Percentiles rank a stretch among this genome's conserved stretches.
phyloP scores from a whole-genome alignment of 2,329 filamentous ascomycete species.

The Zasmidium angulare region DNA sequence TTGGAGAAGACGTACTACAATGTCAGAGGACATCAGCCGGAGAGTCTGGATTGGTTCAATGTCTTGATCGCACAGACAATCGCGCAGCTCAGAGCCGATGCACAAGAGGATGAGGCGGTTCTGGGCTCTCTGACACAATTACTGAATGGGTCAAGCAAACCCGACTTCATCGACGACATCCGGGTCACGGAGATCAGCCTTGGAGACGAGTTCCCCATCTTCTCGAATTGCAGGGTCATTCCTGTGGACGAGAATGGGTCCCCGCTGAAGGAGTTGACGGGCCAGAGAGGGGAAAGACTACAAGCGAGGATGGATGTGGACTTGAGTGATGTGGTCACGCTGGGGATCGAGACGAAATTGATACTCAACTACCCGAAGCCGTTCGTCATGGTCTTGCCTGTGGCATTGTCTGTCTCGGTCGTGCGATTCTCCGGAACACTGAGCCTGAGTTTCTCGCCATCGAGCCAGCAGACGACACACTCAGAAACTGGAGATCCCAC shows the following conservation, averaged over 20 bases:
- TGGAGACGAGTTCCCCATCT: conserved; percentile 96
- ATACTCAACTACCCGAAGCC: conserved; percentile 93
- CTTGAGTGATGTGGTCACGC: conserved; percentile 89
- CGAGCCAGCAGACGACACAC: conserved; percentile 38
- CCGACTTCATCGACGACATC: conserved; percentile 91
- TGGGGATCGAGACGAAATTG: conserved; percentile 91
- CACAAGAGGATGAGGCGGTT: conserved; percentile 87
- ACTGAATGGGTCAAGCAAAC: conserved; percentile 79
- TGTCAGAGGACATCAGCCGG: conserved; percentile 89
- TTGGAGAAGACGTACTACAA: conserved; percentile 98
- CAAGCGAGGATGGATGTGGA: conserved; percentile 98
- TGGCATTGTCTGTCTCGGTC: conserved; percentile 86
- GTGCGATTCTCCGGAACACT: conserved; percentile 93
- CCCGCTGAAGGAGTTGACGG: conserved; percentile 46
- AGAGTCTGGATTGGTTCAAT: conserved; percentile 98
- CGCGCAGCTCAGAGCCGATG: conserved; percentile 89
- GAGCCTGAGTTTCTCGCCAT: conserved; percentile 88
- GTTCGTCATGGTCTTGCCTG: conserved; percentile 82
- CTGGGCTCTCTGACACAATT: conserved; percentile 79
- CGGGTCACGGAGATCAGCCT: conserved; percentile 89
- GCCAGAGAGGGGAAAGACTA: conserved; percentile 65
- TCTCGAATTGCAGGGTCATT: conserved; percentile 96
- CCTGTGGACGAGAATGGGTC: conserved; percentile 78
- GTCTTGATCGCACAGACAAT: conserved; percentile 95
- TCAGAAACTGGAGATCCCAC: conserved; percentile 24